phyloP scores from a whole-genome alignment of 257 asterid genomes.

The Forsythia suspensa region DNA sequence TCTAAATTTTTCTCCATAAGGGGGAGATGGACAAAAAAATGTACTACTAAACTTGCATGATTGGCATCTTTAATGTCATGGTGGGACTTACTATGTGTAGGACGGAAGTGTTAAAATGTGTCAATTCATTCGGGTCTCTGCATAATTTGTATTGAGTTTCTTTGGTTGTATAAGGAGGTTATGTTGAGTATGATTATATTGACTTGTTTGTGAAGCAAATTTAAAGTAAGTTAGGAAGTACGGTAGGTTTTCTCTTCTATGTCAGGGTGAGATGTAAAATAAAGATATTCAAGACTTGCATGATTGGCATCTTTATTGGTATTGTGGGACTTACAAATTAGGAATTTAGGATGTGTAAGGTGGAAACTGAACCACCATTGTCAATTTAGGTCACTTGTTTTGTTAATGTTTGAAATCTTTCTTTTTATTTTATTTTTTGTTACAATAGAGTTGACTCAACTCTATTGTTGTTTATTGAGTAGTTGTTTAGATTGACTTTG shows the following conservation, averaged over 20 bases:
- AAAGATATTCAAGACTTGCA: background rate
- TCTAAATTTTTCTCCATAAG: conserved; percentile 14
- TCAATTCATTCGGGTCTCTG: background rate
- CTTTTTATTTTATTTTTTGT: background rate
- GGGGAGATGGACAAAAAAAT: background rate
- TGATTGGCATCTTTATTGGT: background rate
- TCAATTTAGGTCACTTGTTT: background rate
- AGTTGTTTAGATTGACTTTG: background rate
- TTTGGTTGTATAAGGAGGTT: no score
- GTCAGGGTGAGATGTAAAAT: background rate
- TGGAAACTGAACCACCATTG: background rate
- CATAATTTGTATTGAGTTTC: no score
- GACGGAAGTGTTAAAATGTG: background rate
- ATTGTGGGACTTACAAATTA: background rate
- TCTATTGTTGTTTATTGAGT: background rate
- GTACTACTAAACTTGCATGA: background rate
- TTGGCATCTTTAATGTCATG: background rate
- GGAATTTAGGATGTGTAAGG: background rate
- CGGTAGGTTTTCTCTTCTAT: no score
- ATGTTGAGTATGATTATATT: no score
- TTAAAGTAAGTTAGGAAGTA: no score
- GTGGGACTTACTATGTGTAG: background rate
- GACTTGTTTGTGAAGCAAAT: no score
- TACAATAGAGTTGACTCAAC: background rate
- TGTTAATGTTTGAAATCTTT: background rate